Evolutionary conservation across 176 grass and related monocot species (phyloP), one percentile per base, ranked within the genome.

Genomic region (Carex scoparia): DNA sequence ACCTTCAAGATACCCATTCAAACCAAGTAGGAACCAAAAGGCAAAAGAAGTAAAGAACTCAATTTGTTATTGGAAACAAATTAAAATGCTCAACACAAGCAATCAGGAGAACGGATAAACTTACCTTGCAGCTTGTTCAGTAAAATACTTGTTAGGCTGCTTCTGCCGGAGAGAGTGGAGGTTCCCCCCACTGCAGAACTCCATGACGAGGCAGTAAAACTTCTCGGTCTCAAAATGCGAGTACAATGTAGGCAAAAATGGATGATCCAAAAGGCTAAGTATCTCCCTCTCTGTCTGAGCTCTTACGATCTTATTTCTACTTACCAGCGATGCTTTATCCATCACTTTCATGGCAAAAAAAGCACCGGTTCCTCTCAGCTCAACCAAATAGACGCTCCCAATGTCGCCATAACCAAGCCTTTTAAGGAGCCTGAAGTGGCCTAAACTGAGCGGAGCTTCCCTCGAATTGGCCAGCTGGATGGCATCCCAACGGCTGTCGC

Each of bases 281-380:
- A 98, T 98, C 81, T 98, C 93, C 15, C 93, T 90, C 85, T 98
- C 95, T 23, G 91, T 98, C 77, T 89, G 89, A 67, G 93, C 89
- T 62, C 95, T 90, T 13, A 88, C 63, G 9, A 94, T 87, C 88
- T 98, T 98, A 87, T 98, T 94, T n/a, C 93, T 65, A 30, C 89
- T 90, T 14, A 91, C 82, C 1, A 98, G 83, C 0, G 95, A 86
- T 1, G 89, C 85, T 84, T 89, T 98, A 88, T 98, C 95, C 95
- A 98, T 93, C 23, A 98, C 95, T 89, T 98, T 94, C 95, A 98
- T 94, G 16, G 95, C 95, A 69, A 98, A 98, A 32, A 90, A 83
- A 40, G 89, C 51, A 42, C 90, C 81, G 0, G 81, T 90, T 28
- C 83, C 85, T 61, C 93, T 94, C 69, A 98, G 93, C 70, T 98